Base-by-base conservation (phyloP, 169 alveolate genomes). In the Plasmodium knowlesi region DNA sequence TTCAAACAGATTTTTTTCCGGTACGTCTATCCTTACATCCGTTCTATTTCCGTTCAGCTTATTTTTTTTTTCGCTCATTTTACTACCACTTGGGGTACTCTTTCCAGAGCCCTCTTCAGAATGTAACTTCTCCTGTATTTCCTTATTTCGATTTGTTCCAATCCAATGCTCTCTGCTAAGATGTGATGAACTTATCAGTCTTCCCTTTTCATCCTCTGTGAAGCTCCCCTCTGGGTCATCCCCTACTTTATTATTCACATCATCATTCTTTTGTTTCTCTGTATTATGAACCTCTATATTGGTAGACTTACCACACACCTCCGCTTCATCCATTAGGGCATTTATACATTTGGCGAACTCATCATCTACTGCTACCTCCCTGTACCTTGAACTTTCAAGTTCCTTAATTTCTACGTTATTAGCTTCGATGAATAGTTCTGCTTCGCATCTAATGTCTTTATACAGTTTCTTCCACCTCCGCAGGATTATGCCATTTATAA, bases 371-470 rank as follows among this genome's bases (percentile, higher is more conserved):
- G 74, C 70, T 61, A 88, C 54, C 50, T 91, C 93, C 12, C 83
- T 83, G 12, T 30, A 53, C 30, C 53, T 93, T 16, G 82, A n/a
- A 74, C 61, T 70, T 22, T 71, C 89, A 28, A 83, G 32, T 22
- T 96, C 92, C n/a, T 90, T 86, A 22, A 80, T 41, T 61, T 96
- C 96, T 1, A 96, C 32, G 72, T 94, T 92, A 22, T 83, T 93
- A 4, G 96, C 97, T 61, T 96, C 97, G 57, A 96, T 46, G 43
- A 96, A 96, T 28, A 96, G 57, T 57, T 96, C 96, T 5, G 96
- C 22, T 19, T 93, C 96, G 83, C 97, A 96, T 76, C 96, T 92
- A 46, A 82, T 89, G 54, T 96, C 97, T 57, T 43, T 76, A 12
- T 93, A 92, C 28, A 96, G 79, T 30, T 74, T 92, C 25, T 76